phyloP scores from a whole-genome alignment of 345 rosid genomes.

The Hibiscus syriacus region DNA sequence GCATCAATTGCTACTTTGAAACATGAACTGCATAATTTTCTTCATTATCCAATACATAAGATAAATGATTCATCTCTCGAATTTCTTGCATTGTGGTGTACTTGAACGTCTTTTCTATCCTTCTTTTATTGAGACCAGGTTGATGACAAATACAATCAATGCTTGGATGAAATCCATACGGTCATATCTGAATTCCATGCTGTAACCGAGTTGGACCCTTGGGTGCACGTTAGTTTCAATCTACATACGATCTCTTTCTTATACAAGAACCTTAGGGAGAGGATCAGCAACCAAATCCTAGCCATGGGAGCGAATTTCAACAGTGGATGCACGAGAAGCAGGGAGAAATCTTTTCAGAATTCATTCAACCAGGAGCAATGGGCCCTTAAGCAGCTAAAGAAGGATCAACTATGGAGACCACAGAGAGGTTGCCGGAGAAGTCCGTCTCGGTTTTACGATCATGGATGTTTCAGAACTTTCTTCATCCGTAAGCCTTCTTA shows the following conservation, averaged over 20 bases:
- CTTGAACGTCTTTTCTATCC: too few species aligned
- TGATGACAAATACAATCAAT: slow-evolving; percentile 64
- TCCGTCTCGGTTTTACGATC: slow-evolving; percentile 82
- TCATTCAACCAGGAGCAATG: slow-evolving; percentile 64
- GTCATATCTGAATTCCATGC: slow-evolving; percentile 93
- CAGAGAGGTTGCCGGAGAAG: slow-evolving; percentile 84
- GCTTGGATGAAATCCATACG: slow-evolving; percentile 86
- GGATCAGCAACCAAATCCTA: slow-evolving; percentile 80
- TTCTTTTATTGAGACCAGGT: too few species aligned
- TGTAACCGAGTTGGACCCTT: slow-evolving; percentile 82
- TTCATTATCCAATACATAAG: neutral
- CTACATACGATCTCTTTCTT: slow-evolving; percentile 63
- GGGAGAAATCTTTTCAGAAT: slow-evolving; percentile 38
- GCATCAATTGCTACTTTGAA: neutral
- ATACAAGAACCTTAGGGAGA: slow-evolving; percentile 72
- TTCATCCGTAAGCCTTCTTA: slow-evolving; percentile 75
- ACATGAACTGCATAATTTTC: neutral
- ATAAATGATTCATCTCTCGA: neutral
- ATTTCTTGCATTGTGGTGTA: too few species aligned
- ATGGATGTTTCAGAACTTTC: slow-evolving; percentile 99
- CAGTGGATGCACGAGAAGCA: slow-evolving; percentile 23
- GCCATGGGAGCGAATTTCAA: slow-evolving; percentile 46
- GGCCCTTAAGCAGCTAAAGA: slow-evolving; percentile 74
- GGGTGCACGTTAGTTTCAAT: slow-evolving; percentile 64
- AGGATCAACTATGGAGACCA: slow-evolving; percentile 85